These are phyloP conservation scores for Liquidambar formosana DNA, from an alignment of 164 flowering plant species.

Conservation along the genomic window DNA sequence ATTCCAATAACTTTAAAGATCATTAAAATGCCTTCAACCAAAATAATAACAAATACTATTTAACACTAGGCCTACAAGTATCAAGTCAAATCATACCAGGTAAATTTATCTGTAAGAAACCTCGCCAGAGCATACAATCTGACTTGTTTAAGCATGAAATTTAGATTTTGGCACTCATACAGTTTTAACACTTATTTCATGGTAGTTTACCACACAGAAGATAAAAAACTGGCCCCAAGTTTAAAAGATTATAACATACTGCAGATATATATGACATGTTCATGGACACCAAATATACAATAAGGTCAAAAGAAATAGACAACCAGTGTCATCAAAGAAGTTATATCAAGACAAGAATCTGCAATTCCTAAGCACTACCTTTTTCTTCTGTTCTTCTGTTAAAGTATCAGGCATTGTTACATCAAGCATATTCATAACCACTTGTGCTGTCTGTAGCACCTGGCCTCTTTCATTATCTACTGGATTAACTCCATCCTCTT, in stretches of 20 bases:
- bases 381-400: constrained; percentile 68
- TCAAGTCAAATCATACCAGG: too few species aligned
- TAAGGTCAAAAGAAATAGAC: background rate
- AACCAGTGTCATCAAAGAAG: background rate
- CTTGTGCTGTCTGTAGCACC: constrained; percentile 68
- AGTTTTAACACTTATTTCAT: background rate
- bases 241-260: background rate
- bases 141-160: too few species aligned
- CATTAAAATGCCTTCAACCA: too few species aligned
- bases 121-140: too few species aligned
- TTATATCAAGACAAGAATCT: background rate
- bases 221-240: background rate
- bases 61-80: too few species aligned
- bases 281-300: background rate
- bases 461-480: constrained; percentile 58
- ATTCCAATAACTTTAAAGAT: too few species aligned
- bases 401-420: constrained; percentile 77
- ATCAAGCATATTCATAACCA: constrained; percentile 94
- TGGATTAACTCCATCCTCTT: constrained; percentile 30
- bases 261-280: background rate
- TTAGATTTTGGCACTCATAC: too few species aligned
- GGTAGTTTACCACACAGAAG: background rate
- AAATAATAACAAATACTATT: too few species aligned
- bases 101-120: too few species aligned
- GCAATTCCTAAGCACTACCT: constrained; percentile 46